phyloP scores from a whole-genome alignment of 169 alveolate species.

The Cryptosporidium ubiquitum region DNA sequence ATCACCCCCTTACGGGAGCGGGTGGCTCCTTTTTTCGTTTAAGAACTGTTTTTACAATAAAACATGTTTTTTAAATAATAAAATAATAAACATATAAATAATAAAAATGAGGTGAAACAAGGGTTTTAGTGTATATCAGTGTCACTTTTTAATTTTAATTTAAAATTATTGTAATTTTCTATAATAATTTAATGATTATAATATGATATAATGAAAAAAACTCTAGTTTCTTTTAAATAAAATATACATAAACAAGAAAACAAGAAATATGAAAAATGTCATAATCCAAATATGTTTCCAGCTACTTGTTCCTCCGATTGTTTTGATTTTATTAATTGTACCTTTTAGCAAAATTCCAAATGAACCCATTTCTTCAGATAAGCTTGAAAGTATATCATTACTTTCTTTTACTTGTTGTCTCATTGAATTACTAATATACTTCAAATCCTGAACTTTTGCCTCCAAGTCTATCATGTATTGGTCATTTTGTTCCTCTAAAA shows the following conservation, averaged over 20 bases:
- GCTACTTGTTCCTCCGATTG: constrained; percentile 35
- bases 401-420: constrained; percentile 69
- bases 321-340: constrained; percentile 39
- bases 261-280: constrained; percentile 31
- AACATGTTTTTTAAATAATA: too few relatives aligned
- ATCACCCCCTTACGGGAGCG: constrained; percentile 74
- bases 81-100: neutral
- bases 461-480: constrained; percentile 69
- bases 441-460: constrained; percentile 61
- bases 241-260: constrained; percentile 43
- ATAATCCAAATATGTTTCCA: constrained; percentile 65
- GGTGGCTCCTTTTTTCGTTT: neutral
- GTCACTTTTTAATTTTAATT: neutral
- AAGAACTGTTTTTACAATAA: too few relatives aligned
- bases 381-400: constrained; percentile 59
- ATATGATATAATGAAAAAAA: neutral
- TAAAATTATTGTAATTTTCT: neutral
- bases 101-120: neutral
- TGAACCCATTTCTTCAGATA: constrained; percentile 66
- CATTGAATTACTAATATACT: constrained; percentile 43
- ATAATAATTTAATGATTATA: neutral
- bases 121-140: neutral
- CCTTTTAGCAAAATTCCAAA: constrained; percentile 57
- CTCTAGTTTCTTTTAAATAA: constrained; percentile 35
- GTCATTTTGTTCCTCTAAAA: constrained; percentile 67